A percentile compares a stretch with the other conserved stretches of the same genome.
Evolutionary conservation across 169 alveolate species (phyloP).

Genomic region (Cyclospora cayetanensis): DNA sequence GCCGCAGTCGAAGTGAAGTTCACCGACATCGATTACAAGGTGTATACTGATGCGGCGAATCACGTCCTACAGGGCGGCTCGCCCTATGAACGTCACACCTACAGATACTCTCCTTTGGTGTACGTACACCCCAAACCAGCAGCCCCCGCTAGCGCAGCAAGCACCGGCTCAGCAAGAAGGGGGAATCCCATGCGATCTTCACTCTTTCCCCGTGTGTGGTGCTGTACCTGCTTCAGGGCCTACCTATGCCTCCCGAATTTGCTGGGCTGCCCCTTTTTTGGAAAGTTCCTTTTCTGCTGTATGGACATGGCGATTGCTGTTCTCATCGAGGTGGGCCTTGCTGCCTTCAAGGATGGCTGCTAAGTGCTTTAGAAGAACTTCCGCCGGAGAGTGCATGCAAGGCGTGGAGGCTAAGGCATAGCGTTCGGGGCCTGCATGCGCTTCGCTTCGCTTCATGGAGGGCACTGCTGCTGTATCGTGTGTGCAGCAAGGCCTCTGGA

Average conservation of each 20-base stretch:
- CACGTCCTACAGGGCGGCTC: slow-evolving; percentile 92
- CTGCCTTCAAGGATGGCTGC: background rate
- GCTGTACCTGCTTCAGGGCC: slow-evolving; percentile 78
- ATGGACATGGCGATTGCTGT: slow-evolving; percentile 89
- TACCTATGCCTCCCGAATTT: slow-evolving; percentile 81
- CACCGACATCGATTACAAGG: slow-evolving; percentile 98
- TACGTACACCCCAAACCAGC: background rate
- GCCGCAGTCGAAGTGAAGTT: slow-evolving; percentile 84
- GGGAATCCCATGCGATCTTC: background rate
- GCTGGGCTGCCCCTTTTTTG: slow-evolving; percentile 81
- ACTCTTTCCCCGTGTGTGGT: background rate
- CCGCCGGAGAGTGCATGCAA: background rate
- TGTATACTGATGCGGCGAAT: slow-evolving; percentile 97
- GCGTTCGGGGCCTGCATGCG: slow-evolving; percentile 44
- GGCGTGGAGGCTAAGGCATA: background rate
- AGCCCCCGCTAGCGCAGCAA: background rate
- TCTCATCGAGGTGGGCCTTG: slow-evolving; percentile 80
- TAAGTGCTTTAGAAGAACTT: background rate
- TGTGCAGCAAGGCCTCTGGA: slow-evolving; percentile 34
- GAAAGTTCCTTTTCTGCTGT: slow-evolving; percentile 89
- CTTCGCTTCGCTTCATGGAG: no score
- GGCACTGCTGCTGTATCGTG: no score
- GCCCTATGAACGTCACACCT: slow-evolving; percentile 97
- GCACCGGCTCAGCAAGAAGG: background rate
- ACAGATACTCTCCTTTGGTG: slow-evolving; percentile 97